Evolutionary conservation across 139 green algal species (phyloP).

Genomic region (Zygnema cylindricum): DNA sequence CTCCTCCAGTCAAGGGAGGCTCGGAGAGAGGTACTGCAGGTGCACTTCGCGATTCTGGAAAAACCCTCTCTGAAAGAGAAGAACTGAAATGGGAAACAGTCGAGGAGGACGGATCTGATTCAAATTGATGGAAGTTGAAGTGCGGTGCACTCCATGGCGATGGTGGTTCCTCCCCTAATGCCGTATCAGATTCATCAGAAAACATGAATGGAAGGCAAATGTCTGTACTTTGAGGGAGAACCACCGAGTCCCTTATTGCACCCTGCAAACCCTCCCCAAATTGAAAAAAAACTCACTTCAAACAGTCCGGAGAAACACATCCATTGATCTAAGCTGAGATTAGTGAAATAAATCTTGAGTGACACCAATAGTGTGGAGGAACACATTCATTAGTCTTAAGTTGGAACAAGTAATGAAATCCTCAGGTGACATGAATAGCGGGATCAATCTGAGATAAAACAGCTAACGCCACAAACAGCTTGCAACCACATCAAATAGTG

Average conservation of each 20-base stretch:
- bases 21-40: not conserved
- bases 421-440: too few species aligned
- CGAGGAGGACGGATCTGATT: not conserved
- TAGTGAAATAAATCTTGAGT: not conserved
- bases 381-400: not conserved
- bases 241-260: conserved; percentile 30
- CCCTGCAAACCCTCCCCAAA: not conserved
- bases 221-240: conserved; percentile 32
- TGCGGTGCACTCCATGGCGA: not conserved
- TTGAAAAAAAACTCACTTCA: not conserved
- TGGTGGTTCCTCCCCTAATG: not conserved
- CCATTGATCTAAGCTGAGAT: not conserved
- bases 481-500: too few species aligned
- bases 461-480: too few species aligned
- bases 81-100: not conserved
- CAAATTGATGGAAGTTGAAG: not conserved
- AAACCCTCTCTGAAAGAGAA: not conserved
- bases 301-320: not conserved
- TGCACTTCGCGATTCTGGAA: not conserved
- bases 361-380: not conserved
- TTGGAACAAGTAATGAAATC: not conserved
- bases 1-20: too few species aligned
- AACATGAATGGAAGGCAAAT: conserved; percentile 5
- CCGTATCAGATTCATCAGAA: not conserved
- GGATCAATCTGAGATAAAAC: too few species aligned